Percentiles rank a stretch among this genome's conserved stretches.
Conservation (phyloP, 2,329 filamentous ascomycete genomes). For the Scedosporium aurantiacum region DNA sequence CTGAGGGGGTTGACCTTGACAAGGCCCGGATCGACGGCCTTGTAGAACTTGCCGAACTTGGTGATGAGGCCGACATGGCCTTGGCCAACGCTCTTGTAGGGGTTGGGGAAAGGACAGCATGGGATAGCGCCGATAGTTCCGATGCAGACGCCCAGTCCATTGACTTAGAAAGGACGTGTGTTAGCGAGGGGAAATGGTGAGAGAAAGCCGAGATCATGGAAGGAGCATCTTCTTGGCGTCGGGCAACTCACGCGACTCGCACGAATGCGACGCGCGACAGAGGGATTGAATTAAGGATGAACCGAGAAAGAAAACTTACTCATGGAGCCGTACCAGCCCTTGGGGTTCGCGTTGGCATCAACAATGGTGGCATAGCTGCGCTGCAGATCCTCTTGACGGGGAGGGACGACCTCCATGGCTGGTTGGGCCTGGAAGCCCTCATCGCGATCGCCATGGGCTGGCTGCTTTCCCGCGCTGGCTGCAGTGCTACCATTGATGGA, state of each 20-base stretch:
- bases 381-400: conserved; percentile 74
- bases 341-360: conserved; percentile 54
- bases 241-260: neutral
- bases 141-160: conserved; percentile 60
- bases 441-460: neutral
- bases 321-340: conserved; percentile 86
- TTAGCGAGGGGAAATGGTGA: neutral
- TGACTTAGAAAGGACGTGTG: conserved; percentile 36
- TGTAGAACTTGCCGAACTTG: conserved; percentile 90
- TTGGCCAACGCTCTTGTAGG: conserved; percentile 84
- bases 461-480: neutral
- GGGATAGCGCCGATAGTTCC: conserved; percentile 79
- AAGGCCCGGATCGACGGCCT: conserved; percentile 90
- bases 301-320: conserved; percentile 38
- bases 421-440: conserved; percentile 38
- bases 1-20: conserved; percentile 96
- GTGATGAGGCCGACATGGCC: conserved; percentile 93
- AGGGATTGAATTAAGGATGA: neutral
- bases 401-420: conserved; percentile 65
- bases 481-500: conserved; percentile 1
- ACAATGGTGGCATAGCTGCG: conserved; percentile 61
- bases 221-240: neutral
- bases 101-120: conserved; percentile 90
- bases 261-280: neutral
- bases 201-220: neutral